These are phyloP conservation scores for Candida endomychidarum DNA, from an alignment of 805 yeast species.

Conservation along the genomic window DNA sequence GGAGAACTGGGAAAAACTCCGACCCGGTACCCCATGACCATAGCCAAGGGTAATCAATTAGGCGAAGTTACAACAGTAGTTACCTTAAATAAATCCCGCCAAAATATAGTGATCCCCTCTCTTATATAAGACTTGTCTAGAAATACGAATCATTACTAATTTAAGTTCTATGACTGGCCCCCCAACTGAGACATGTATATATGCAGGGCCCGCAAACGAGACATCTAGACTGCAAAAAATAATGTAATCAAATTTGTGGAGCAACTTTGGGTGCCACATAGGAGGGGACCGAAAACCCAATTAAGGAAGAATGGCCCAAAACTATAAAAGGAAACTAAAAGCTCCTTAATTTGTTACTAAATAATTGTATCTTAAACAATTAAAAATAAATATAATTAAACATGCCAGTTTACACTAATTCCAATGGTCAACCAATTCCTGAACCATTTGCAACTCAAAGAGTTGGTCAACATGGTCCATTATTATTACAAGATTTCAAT, in stretches of 20 bases:
- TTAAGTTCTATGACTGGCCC: constrained; percentile 2
- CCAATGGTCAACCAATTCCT: constrained; percentile 72
- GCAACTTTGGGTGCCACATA: not conserved
- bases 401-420: constrained; percentile 64
- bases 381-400: not conserved
- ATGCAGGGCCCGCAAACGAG: not conserved
- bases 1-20: too few relatives aligned
- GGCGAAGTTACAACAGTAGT: too few relatives aligned
- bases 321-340: constrained; percentile 2
- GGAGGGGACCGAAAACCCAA: not conserved
- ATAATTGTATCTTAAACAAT: too few relatives aligned
- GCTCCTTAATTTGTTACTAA: not conserved
- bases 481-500: constrained; percentile 77
- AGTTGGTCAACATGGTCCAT: constrained; percentile 76
- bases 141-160: constrained; percentile 1
- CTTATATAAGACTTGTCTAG: constrained; percentile 1
- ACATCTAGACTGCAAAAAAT: constrained; percentile 4
- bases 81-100: not conserved
- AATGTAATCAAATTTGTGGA: constrained; percentile 6
- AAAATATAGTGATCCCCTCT: not conserved
- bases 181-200: not conserved
- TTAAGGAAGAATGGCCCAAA: not conserved
- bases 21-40: too few relatives aligned
- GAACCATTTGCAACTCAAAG: constrained; percentile 78
- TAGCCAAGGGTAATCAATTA: too few relatives aligned